Conservation (phyloP, 2,329 filamentous ascomycete genomes). For the Blastomyces percursus region DNA sequence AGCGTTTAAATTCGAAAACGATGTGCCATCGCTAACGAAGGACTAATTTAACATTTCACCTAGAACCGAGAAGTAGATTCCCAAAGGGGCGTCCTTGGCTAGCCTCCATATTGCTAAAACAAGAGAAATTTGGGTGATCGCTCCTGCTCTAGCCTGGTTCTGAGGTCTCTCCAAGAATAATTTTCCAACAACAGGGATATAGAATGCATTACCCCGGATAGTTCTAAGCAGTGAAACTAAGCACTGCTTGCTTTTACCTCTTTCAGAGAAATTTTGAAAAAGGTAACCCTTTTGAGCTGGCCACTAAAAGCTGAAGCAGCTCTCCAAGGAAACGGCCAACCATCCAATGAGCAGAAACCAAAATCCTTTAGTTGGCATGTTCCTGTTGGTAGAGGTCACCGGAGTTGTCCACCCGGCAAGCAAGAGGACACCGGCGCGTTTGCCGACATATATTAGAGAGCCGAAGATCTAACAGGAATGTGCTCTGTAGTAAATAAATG, state of each 20-base stretch:
- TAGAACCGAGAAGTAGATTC: not conserved
- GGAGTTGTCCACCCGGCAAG: not conserved
- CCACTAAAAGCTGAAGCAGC: not conserved
- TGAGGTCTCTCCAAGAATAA: no score
- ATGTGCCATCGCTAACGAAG: not conserved
- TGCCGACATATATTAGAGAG: not conserved
- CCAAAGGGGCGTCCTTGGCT: not conserved
- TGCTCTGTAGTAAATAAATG: not conserved
- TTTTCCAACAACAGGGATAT: not conserved
- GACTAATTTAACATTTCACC: not conserved
- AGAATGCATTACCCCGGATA: not conserved
- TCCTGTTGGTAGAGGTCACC: not conserved
- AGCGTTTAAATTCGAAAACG: not conserved
- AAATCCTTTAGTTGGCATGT: not conserved
- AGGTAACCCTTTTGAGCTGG: not conserved
- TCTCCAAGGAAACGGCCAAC: not conserved
- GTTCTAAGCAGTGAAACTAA: not conserved
- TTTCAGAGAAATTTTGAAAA: not conserved
- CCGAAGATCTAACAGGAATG: not conserved
- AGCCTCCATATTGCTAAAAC: not conserved
- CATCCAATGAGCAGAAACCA: not conserved
- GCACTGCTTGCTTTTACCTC: not conserved
- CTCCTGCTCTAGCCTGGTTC: not conserved
- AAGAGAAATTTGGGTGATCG: not conserved
- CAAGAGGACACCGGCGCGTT: not conserved